Conservation (phyloP, 1,284 basidiomycete species). For the Entoloma clypeatum region DNA sequence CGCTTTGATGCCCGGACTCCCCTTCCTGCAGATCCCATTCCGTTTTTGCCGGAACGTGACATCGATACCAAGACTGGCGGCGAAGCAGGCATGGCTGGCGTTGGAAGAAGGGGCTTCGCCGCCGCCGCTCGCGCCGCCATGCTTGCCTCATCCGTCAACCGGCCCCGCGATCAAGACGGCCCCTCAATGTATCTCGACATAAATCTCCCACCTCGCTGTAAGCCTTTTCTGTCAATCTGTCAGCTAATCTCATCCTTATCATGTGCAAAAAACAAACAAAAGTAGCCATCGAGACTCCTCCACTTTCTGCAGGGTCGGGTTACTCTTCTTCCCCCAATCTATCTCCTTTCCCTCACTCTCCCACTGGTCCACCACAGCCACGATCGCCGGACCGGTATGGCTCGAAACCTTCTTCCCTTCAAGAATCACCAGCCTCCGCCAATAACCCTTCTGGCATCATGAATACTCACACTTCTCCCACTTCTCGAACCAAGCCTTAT, state of each 20-base stretch:
- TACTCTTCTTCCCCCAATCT: too few species aligned
- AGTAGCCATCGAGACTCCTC: slow-evolving; percentile 33
- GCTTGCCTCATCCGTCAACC: slow-evolving; percentile 37
- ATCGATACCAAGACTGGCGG: slow-evolving; percentile 75
- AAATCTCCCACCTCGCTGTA: slow-evolving; percentile 38
- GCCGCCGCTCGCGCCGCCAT: slow-evolving; percentile 73
- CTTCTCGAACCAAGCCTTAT: slow-evolving; percentile 37
- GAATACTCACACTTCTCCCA: slow-evolving; percentile 22
- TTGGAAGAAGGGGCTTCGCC: slow-evolving; percentile 80
- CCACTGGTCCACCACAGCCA: slow-evolving; percentile 41
- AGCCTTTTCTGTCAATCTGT: slow-evolving; percentile 22
- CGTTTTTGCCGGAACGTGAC: slow-evolving; percentile 25
- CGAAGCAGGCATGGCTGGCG: slow-evolving; percentile 86
- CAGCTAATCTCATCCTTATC: slow-evolving; percentile 11
- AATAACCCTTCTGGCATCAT: slow-evolving; percentile 10
- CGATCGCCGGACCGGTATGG: slow-evolving; percentile 25
- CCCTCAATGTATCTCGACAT: slow-evolving; percentile 54
- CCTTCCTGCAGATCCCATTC: slow-evolving; percentile 13
- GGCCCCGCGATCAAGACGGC: slow-evolving; percentile 32
- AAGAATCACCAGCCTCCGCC: slow-evolving; percentile 11
- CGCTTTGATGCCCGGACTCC: slow-evolving; percentile 4
- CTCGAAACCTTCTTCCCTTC: slow-evolving; percentile 11
- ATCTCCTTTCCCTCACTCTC: too few species aligned
- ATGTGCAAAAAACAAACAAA: slow-evolving; percentile 10
- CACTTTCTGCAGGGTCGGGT: slow-evolving; percentile 43